Conservation (phyloP, 805 yeast genomes). For the Wickerhamiella allomyrinae region DNA sequence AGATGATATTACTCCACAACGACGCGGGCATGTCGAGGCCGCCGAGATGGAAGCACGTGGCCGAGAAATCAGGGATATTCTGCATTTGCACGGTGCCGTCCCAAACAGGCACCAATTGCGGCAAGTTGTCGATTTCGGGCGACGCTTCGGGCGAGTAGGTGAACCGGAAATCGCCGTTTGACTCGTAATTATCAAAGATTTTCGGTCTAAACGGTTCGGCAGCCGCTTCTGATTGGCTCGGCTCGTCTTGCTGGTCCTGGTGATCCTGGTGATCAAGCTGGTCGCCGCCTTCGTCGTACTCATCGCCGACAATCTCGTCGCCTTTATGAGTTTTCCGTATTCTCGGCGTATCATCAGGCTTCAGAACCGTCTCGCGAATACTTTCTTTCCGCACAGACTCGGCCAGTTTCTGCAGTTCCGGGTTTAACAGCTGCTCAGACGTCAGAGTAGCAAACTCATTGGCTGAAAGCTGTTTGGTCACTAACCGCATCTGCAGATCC, state of each 20-base stretch:
- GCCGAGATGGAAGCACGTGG: slow-evolving; percentile 28
- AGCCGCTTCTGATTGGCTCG: too few relatives aligned
- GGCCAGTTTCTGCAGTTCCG: slow-evolving; percentile 56
- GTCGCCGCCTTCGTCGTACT: slow-evolving; percentile 21
- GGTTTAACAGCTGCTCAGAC: slow-evolving; percentile 64
- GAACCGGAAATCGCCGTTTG: background rate
- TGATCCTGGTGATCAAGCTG: slow-evolving; percentile 1
- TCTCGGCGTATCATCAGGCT: slow-evolving; percentile 43
- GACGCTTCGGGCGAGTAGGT: background rate
- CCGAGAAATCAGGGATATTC: slow-evolving; percentile 34
- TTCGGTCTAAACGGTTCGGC: too few relatives aligned
- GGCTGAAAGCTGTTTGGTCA: slow-evolving; percentile 39
- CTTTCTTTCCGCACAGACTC: slow-evolving; percentile 57
- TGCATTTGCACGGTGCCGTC: slow-evolving; percentile 36
- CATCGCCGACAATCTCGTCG: slow-evolving; percentile 60
- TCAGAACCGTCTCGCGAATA: slow-evolving; percentile 52
- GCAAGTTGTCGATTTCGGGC: background rate
- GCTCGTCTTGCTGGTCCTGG: slow-evolving; percentile 11
- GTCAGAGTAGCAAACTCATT: slow-evolving; percentile 47
- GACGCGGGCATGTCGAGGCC: slow-evolving; percentile 2
- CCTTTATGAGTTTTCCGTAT: slow-evolving; percentile 79
- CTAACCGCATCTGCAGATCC: slow-evolving; percentile 41
- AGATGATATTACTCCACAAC: background rate
- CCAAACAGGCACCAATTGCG: slow-evolving; percentile 28
- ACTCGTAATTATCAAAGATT: slow-evolving; percentile 4